phyloP scores from a whole-genome alignment of 2,329 filamentous ascomycete genomes.

The Cercospora sp. region DNA sequence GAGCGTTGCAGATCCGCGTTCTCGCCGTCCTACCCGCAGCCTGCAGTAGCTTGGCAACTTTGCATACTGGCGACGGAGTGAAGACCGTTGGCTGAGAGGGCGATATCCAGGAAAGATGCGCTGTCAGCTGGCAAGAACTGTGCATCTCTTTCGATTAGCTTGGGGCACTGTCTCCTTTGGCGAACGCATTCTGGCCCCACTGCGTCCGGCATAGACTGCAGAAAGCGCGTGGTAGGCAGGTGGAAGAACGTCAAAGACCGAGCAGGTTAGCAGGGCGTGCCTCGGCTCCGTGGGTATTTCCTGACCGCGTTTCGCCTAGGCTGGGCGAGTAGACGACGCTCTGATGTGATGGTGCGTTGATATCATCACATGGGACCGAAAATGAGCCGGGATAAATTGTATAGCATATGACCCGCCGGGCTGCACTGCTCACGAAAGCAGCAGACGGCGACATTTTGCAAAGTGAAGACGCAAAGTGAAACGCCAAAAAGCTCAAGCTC shows the following conservation, averaged over 20 bases:
- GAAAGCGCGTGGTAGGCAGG: not conserved
- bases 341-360: constrained; percentile 1
- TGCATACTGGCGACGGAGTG: not conserved
- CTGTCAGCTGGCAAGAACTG: not conserved
- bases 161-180: not conserved
- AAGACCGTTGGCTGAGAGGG: not conserved
- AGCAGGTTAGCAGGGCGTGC: not conserved
- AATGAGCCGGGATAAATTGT: not conserved
- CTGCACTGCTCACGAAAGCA: not conserved
- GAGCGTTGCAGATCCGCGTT: not conserved
- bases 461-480: not conserved
- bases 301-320: constrained; percentile 6
- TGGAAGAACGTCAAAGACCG: not conserved
- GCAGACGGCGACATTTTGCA: not conserved
- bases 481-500: not conserved
- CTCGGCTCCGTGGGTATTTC: constrained; percentile 9
- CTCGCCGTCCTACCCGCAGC: not conserved
- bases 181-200: not conserved
- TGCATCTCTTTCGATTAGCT: not conserved
- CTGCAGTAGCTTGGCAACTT: not conserved
- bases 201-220: not conserved
- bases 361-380: constrained; percentile 15
- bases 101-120: not conserved
- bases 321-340: not conserved
- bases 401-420: not conserved